Evolutionary conservation across 768 basidiomycete species (phyloP), one percentile per base, ranked within the genome.

Genomic region (Polyporus arcularius): DNA sequence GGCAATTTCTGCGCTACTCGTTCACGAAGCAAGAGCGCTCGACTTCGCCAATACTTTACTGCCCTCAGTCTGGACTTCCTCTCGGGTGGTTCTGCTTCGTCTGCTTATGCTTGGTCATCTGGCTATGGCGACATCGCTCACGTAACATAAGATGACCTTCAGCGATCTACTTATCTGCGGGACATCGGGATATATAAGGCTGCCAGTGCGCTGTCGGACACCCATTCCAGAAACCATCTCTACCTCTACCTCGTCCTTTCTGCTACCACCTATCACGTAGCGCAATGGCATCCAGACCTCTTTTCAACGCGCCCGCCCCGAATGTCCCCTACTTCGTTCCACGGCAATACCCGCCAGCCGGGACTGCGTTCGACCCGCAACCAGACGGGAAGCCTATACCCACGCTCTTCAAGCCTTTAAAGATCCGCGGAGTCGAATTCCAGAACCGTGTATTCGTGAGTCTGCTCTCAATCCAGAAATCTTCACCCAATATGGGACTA

Each of bases 381-480:
- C 74, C 75, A 3, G 71, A 75, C 60, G 79, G 73, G n/a, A 74
- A 67, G 47, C 66, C 71, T 1, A 74, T 78, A 41, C 80, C 79
- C 5, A 75, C 66, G 50, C 68, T 85, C 18, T 86, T 86, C 73
- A 78, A 82, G 65, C 85, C 85, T 4, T 58, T 87, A 53, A 81
- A 76, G 68, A 85, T 71, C 51, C 63, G 71, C 31, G 70, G 69
- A 26, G 64, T 68, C 28, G 68, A 67, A 59, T 73, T 72, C 50
- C 71, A 69, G 38, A 73, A 70, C 62, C 72, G 72, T 35, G 68
- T 71, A 46, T 65, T 53, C 49, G 69, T 32, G 1, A 28, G 26
- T 31, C 28, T 26, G 21, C 10, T 12, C 30, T 32, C 40, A 42
- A 21, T 47, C 15, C 18, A 39, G 28, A 11, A n/a, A 18, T 42